These are phyloP conservation scores for Talaromyces sp. DNA, from an alignment of 2,329 filamentous ascomycete genomes.

Conservation along the genomic window DNA sequence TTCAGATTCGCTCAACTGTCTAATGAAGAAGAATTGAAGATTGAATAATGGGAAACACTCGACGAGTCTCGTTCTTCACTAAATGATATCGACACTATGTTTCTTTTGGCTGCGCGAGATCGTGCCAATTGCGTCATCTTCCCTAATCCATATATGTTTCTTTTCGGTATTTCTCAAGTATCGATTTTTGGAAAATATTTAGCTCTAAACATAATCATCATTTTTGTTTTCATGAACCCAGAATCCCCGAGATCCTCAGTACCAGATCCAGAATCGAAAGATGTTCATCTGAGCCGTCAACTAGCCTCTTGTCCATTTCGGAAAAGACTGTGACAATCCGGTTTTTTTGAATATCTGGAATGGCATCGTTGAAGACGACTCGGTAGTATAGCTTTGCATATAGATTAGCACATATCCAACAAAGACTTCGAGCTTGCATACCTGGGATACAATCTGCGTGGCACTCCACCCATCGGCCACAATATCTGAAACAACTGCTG, in stretches of 20 bases:
- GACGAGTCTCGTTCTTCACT: no score
- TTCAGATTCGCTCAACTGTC: no score
- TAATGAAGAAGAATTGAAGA: no score
- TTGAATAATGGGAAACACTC: no score
- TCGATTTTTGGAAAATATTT: background rate
- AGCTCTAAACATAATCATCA: background rate
- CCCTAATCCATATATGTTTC: background rate
- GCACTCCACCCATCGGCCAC: slow-evolving; percentile 97
- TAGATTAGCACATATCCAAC: background rate
- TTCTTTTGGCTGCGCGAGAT: background rate
- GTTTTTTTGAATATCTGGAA: slow-evolving; percentile 83
- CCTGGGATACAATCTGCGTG: slow-evolving; percentile 77
- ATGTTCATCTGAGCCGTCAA: slow-evolving; percentile 95
- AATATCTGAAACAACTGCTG: slow-evolving; percentile 79
- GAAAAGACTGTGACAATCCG: slow-evolving; percentile 86
- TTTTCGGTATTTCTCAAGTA: background rate
- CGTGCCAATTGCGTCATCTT: background rate
- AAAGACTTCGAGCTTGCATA: slow-evolving; percentile 33
- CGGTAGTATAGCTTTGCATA: slow-evolving; percentile 58
- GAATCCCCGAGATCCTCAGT: slow-evolving; percentile 71
- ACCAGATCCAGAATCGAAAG: slow-evolving; percentile 81
- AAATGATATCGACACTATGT: background rate
- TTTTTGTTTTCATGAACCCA: slow-evolving; percentile 36
- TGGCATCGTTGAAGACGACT: slow-evolving; percentile 76
- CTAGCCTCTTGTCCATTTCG: slow-evolving; percentile 86